Conservation (phyloP, 169 alveolate species). For the Plasmodium fragile region DNA sequence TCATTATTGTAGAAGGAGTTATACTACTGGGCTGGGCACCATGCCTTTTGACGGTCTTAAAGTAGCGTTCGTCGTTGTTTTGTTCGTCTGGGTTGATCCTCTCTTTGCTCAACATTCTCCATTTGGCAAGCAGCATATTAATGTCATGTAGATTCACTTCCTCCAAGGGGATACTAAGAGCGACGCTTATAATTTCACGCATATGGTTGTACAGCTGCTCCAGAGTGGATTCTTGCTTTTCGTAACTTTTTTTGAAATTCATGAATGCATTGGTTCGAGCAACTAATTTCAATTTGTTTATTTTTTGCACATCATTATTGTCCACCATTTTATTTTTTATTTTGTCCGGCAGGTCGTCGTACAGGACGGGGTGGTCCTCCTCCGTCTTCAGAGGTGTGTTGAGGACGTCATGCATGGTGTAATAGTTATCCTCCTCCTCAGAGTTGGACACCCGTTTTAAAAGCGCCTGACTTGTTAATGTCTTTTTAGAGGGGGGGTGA, state of each 20-base stretch:
- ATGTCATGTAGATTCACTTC: slow-evolving; percentile 64
- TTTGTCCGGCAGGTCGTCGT: slow-evolving; percentile 17
- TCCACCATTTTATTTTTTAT: slow-evolving; percentile 11
- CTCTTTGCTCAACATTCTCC: slow-evolving; percentile 33
- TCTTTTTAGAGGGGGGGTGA: not conserved
- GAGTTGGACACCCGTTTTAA: not conserved
- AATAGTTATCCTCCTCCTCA: slow-evolving; percentile 11
- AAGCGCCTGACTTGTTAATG: not conserved
- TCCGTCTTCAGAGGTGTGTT: not conserved
- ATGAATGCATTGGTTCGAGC: slow-evolving; percentile 1
- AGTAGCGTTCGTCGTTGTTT: slow-evolving; percentile 16
- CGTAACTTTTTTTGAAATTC: slow-evolving; percentile 15
- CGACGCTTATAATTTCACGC: slow-evolving; percentile 39
- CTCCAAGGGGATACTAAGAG: slow-evolving; percentile 34
- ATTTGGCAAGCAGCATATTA: slow-evolving; percentile 35
- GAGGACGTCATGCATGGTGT: slow-evolving; percentile 1
- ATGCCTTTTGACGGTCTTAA: slow-evolving; percentile 24
- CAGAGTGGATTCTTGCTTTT: not conserved
- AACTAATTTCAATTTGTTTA: slow-evolving; percentile 29
- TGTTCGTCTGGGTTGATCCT: not conserved
- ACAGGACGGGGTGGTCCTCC: not conserved
- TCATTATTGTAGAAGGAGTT: not conserved
- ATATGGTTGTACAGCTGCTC: not conserved
- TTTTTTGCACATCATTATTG: slow-evolving; percentile 5
- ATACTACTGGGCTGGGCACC: not conserved